Evolutionary conservation across 2,329 filamentous ascomycete species (phyloP).

Genomic region (Scopulariopsis brevicaulis): DNA sequence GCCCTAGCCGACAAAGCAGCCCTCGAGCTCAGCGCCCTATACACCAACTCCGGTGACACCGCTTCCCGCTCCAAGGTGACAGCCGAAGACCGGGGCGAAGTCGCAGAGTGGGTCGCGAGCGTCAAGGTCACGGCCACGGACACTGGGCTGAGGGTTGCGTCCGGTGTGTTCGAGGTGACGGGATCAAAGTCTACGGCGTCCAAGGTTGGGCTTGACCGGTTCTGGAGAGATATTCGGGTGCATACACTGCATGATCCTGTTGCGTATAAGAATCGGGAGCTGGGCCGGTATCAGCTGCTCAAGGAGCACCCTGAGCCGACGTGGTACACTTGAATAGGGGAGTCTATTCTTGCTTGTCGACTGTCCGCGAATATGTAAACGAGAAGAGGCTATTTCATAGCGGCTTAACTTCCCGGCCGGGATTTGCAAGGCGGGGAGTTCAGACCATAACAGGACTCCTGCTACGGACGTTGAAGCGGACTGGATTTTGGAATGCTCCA

Average conservation of each 20-base stretch:
- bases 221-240: constrained; percentile 55
- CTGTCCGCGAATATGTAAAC: no score
- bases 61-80: constrained; percentile 29
- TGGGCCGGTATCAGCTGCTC: constrained; percentile 45
- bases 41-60: constrained; percentile 28
- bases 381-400: no score
- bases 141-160: constrained; percentile 42
- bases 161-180: constrained; percentile 53
- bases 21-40: constrained; percentile 24
- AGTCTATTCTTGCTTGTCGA: not conserved
- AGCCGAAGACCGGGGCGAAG: constrained; percentile 41
- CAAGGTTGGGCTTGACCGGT: constrained; percentile 51
- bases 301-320: constrained; percentile 44
- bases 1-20: constrained; percentile 46
- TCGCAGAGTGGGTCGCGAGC: constrained; percentile 51
- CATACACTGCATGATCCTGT: constrained; percentile 58
- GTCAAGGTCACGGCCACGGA: constrained; percentile 54
- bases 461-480: no score
- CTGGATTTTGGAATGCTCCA: no score
- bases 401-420: no score
- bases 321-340: constrained; percentile 42
- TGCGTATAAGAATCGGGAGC: constrained; percentile 53
- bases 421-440: no score
- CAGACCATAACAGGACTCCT: no score
- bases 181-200: constrained; percentile 44